A percentile compares a stretch with the other conserved stretches of the same genome.
Evolutionary conservation across 2,329 filamentous ascomycete genomes (phyloP).

Genomic region (Talaromyces piceae): DNA sequence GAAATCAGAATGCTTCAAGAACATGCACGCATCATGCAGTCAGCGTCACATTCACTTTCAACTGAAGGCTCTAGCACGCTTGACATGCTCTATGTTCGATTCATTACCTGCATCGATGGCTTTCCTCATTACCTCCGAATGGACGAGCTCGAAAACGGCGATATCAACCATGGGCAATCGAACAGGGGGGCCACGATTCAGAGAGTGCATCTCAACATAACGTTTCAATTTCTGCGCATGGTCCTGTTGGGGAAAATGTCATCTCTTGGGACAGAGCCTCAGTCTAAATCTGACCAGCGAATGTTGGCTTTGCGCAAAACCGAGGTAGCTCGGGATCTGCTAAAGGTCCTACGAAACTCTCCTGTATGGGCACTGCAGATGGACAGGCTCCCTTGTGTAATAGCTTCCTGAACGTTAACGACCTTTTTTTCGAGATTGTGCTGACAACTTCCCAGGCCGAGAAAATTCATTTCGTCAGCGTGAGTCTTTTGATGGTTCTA

Average conservation of each 20-base stretch:
- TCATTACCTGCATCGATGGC: constrained; percentile 36
- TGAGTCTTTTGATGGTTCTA: not conserved
- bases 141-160: constrained; percentile 10
- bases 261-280: not conserved
- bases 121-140: constrained; percentile 30
- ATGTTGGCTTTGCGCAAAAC: not conserved
- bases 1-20: constrained; percentile 22
- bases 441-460: not conserved
- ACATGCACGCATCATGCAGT: constrained; percentile 5
- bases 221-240: not conserved
- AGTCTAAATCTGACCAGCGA: not conserved
- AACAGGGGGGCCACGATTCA: constrained; percentile 28
- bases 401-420: not conserved
- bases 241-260: not conserved
- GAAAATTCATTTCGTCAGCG: not conserved
- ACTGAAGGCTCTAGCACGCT: constrained; percentile 23
- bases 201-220: constrained; percentile 30
- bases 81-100: constrained; percentile 31
- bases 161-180: constrained; percentile 3
- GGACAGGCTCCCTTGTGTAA: not conserved
- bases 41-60: constrained; percentile 3
- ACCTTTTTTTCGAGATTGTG: not conserved
- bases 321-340: not conserved
- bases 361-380: not conserved
- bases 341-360: not conserved